Base-by-base conservation (phyloP, 805 yeast species). In the Candida caryicola region DNA sequence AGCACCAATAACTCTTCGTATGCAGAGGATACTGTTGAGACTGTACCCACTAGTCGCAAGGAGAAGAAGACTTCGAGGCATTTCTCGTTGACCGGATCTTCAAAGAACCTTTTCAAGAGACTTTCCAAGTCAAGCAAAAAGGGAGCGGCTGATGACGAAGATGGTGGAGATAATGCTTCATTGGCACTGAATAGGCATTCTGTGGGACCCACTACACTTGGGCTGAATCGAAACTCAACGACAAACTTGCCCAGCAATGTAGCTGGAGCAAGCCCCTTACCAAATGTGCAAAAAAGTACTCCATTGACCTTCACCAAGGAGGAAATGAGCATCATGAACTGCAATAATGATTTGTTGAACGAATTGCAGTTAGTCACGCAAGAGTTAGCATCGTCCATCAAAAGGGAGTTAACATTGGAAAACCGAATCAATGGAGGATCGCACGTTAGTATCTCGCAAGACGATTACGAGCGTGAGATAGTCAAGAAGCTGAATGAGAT, bases 351-450 rank as follows among this genome's bases (percentile, higher is more conserved):
- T 17, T 57, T 85, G 28, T 66, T 82, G 49, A 71, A 74, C 39
- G 91, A 85, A 51, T 59, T 85, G 29, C 82, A 81, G 42, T 51
- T 83, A 17, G 81, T 85, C 1, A 81, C 90, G 1, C 74, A 76
- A 17, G 95, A 85, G 51, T 65, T 85, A 34, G 90, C 89, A 0
- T 77, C 77, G 17, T 80, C 90, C 0, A 82, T 85, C 32, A 74
- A 77, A 37, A 64, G 93, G 29, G 95, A 85, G 54, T 65, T 83
- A n/a, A 55, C 66, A 14, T 54, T 85, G 31, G 89, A 82, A 50
- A 63, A 64, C 34, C 67, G 61, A 31, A 39, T 77, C 18, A 56
- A 57, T 28, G 33, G 39, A 25, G 33, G 34, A 6, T 21, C 25
- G 2, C 13, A 13, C 15, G n/a, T n/a, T n/a, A n/a, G n/a, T n/a